Base-by-base conservation (phyloP, 805 yeast species). In the Spathaspora hagerdaliae region DNA sequence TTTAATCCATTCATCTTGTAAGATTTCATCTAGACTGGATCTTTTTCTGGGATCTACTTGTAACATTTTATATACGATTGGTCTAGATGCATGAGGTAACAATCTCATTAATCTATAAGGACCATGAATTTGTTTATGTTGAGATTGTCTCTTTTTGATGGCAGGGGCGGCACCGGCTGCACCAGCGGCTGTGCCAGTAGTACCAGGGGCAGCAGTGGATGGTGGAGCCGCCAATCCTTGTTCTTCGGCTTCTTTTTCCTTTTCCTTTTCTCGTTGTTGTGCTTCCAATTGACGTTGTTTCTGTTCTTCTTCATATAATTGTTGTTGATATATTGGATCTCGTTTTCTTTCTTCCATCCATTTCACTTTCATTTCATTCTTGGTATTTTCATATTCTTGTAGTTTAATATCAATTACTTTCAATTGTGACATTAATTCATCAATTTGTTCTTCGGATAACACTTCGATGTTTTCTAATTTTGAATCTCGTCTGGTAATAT, bases 51-150 rank as follows among this genome's bases (percentile, higher is more conserved):
- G 82, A 51, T 85, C 87, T 12, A 84, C 70, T 42, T 73, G 73
- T 27, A 87, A 64, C 82, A 87, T 85, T 47, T 67, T 73, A 24
- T 85, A 82, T 29, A 87, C 71, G 9, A 87, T 70, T 10, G 92
- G 94, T 63, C 96, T 76, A 12, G 94, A 71, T 7, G 92, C 90
- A 61, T 87, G 96, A 5, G 96, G 96, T 33, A 87, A 65, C 42
- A 87, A 67, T 65, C 96, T 78, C 83, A 87, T 79, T 52, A 87
- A 68, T 59, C 96, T 73, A 65, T 87, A 87, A 9, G 94, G 92
- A 6, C 96, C 96, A 56, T 85, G 90, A 24, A 85, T 80, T 50
- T 81, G 83, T 53, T 78, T 79, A 54, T 71, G 75, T 29, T 55
- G 53, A n/a, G 63, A 39, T 32, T 69, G 54, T 51, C 74, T 71